A percentile compares a stretch with the other conserved stretches of the same genome.
Conservation (phyloP, 2,329 filamentous ascomycete genomes). For the Xylaria sp. region DNA sequence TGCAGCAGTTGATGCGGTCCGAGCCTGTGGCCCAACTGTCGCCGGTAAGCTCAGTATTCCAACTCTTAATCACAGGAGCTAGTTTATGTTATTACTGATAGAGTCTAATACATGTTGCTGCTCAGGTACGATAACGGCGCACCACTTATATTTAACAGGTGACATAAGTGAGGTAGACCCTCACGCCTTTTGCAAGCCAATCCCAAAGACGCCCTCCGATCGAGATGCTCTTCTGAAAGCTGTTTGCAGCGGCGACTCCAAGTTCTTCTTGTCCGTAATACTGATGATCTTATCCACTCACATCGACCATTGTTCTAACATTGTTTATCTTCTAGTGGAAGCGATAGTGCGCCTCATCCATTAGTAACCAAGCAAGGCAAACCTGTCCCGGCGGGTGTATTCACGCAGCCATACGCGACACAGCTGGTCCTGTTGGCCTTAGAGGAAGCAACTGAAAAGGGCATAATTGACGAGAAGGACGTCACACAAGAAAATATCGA, state of each 20-base stretch:
- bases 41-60: constrained; percentile 55
- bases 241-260: constrained; percentile 56
- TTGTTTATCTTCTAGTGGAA: constrained; percentile 53
- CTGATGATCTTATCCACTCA: neutral
- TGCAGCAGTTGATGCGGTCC: constrained; percentile 81
- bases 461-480: constrained; percentile 61
- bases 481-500: constrained; percentile 65
- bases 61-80: neutral
- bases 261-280: constrained; percentile 62
- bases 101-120: neutral
- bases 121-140: constrained; percentile 80
- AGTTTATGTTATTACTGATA: neutral
- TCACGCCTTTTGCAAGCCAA: constrained; percentile 80
- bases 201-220: constrained; percentile 77
- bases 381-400: constrained; percentile 75
- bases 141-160: constrained; percentile 83
- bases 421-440: constrained; percentile 72
- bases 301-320: constrained; percentile 22
- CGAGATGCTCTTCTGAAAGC: constrained; percentile 63
- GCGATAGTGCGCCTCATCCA: constrained; percentile 73
- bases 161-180: constrained; percentile 72
- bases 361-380: constrained; percentile 63
- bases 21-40: constrained; percentile 79
- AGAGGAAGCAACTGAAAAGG: constrained; percentile 68
- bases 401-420: constrained; percentile 69